Evolutionary conservation across 2,329 filamentous ascomycete genomes (phyloP).

Genomic region (Juglanconis oblonga): DNA sequence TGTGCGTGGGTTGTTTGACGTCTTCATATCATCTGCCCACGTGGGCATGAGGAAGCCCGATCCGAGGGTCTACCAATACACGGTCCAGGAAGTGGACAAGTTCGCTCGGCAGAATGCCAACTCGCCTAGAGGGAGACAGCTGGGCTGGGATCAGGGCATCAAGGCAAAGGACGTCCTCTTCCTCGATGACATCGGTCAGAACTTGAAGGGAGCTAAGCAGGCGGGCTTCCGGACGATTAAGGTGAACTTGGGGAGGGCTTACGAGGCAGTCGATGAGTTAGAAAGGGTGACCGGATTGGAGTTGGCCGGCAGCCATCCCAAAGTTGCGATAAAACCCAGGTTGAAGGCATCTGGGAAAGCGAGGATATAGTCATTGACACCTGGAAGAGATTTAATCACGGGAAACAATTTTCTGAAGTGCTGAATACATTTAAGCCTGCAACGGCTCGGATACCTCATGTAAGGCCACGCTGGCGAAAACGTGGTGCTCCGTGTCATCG

Average conservation of each 20-base stretch:
- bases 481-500: too few relatives aligned
- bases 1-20: conserved; percentile 70
- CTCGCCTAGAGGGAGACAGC: conserved; percentile 33
- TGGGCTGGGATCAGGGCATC: conserved; percentile 52
- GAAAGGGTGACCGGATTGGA: conserved; percentile 70
- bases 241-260: conserved; percentile 73
- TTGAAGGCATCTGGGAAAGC: conserved; percentile 30
- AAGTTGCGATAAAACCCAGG: conserved; percentile 42
- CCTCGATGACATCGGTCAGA: conserved; percentile 91
- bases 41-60: conserved; percentile 87
- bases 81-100: conserved; percentile 64
- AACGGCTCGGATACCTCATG: too few relatives aligned
- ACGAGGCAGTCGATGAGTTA: conserved; percentile 77
- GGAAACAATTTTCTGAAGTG: too few relatives aligned
- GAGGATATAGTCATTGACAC: conserved; percentile 36
- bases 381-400: neutral
- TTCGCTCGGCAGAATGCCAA: conserved; percentile 53
- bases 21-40: conserved; percentile 84
- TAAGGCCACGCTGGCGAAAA: too few relatives aligned
- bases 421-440: too few relatives aligned
- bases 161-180: conserved; percentile 72
- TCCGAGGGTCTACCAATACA: conserved; percentile 72
- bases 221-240: conserved; percentile 81
- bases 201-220: conserved; percentile 74
- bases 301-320: conserved; percentile 55